These are phyloP conservation scores for Hypoxylon sp. DNA, from an alignment of 2,329 filamentous ascomycete species.

Conservation along the genomic window DNA sequence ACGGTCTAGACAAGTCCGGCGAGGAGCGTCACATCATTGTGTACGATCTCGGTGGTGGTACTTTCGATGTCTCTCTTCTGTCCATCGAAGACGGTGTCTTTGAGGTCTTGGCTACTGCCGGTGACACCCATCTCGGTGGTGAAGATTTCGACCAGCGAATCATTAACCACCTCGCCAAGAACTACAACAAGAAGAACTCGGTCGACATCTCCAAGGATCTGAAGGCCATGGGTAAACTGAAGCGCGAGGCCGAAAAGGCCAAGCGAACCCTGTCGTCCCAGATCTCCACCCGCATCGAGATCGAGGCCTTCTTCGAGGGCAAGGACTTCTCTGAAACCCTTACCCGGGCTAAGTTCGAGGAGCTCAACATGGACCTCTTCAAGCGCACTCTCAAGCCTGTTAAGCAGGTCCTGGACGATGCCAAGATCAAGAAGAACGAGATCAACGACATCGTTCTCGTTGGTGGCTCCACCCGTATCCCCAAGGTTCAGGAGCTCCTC, in stretches of 20 bases:
- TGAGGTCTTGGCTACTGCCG: slow-evolving; percentile 91
- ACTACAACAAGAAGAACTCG: slow-evolving; percentile 97
- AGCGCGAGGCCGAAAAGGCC: slow-evolving; percentile 99
- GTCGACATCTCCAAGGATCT: slow-evolving; percentile 93
- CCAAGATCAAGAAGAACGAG: slow-evolving; percentile 95
- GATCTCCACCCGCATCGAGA: slow-evolving; percentile 93
- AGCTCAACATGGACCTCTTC: slow-evolving; percentile 98
- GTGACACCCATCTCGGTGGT: slow-evolving; percentile 97
- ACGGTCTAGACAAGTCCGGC: slow-evolving; percentile 87
- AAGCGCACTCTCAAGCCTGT: slow-evolving; percentile 99
- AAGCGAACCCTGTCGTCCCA: slow-evolving; percentile 97
- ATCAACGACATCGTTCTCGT: slow-evolving; percentile 97
- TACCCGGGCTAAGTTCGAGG: slow-evolving; percentile 98
- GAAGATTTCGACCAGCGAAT: slow-evolving; percentile 99
- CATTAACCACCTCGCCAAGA: slow-evolving; percentile 95
- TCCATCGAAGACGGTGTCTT: slow-evolving; percentile 93
- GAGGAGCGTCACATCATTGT: slow-evolving; percentile 89
- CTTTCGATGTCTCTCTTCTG: slow-evolving; percentile 92
- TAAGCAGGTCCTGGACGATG: slow-evolving; percentile 97
- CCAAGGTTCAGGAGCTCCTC: slow-evolving; percentile 93
- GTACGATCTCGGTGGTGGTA: slow-evolving; percentile 94
- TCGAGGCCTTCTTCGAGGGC: slow-evolving; percentile 96
- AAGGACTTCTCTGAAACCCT: slow-evolving; percentile 98
- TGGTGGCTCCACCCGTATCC: slow-evolving; percentile 98
- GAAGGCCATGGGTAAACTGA: slow-evolving; percentile 99